Percentiles rank a stretch among this genome's conserved stretches.
phyloP scores from a whole-genome alignment of 257 asterid species.

The Solanum sitiens region DNA sequence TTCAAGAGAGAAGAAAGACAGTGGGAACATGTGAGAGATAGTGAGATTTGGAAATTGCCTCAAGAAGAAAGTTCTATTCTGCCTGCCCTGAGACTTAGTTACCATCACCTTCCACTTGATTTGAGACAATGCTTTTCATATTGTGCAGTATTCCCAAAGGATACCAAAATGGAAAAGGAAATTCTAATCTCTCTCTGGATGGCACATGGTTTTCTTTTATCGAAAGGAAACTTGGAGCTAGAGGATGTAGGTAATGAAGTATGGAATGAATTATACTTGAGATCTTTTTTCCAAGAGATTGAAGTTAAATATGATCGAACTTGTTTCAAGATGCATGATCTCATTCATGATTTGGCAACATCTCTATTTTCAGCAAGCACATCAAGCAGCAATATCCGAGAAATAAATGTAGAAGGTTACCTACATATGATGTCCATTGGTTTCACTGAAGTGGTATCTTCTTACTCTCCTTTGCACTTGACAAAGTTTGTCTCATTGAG shows the following conservation, averaged over 20 bases:
- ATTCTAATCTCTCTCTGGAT: conserved; percentile 11
- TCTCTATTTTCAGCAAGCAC: too few species aligned
- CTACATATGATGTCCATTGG: too few species aligned
- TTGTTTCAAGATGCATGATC: too few species aligned
- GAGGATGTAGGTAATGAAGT: conserved; percentile 13
- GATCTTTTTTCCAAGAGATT: too few species aligned
- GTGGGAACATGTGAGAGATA: conserved; percentile 12
- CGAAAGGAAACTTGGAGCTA: not conserved
- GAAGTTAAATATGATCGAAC: accelerated
- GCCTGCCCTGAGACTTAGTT: conserved; percentile 21
- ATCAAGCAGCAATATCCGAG: too few species aligned
- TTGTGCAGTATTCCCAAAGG: conserved; percentile 16
- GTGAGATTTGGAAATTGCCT: conserved; percentile 15
- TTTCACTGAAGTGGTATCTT: too few species aligned
- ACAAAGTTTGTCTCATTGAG: too few species aligned
- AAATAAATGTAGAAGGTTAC: too few species aligned
- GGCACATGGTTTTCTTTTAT: conserved; percentile 13
- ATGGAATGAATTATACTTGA: conserved; percentile 4
- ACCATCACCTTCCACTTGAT: conserved; percentile 15
- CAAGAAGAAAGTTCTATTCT: conserved; percentile 1
- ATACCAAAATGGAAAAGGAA: not conserved
- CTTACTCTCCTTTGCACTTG: too few species aligned
- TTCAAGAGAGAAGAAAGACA: conserved; percentile 10
- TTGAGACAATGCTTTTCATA: conserved; percentile 21
- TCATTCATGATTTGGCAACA: too few species aligned